Base-by-base conservation (phyloP, 345 rosid species). In the Kandelia obovata region DNA sequence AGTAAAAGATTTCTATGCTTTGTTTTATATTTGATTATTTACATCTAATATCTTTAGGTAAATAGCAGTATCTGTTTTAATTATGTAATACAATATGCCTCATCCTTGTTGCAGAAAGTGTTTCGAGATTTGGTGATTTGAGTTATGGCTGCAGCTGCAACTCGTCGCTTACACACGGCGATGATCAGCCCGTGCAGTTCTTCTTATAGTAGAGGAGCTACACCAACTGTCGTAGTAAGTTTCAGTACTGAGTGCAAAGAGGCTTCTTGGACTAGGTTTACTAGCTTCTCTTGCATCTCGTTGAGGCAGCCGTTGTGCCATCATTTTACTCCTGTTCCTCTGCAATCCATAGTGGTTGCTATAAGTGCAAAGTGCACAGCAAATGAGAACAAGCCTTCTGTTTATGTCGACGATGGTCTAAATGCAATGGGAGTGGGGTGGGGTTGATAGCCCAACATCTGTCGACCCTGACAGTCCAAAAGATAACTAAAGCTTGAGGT, bases 121-220 rank as follows among this genome's bases (percentile, higher is more conserved):
- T 56, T 53, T 30, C 57, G 43, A 64, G 53, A 39, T 58, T 72
- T 61, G n/a, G 76, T 47, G 65, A 68, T 17, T 17, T 59, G 57
- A 21, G 26, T 55, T 52, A 86, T 84, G 88, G 82, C 80, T 21
- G 71, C 78, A 5, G 69, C 83, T n/a, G 62, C 73, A 53, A 70
- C 76, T 77, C 72, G 80, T 56, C 73, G 72, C 53, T 23, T 74
- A 8, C 70, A 77, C 53, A 74, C 82, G 72, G 75, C 83, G 61
- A 62, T 73, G 32, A 57, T 72, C 35, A 85, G 63, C 70, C 70
- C 82, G 23, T 70, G 74, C 70, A 27, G 79, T 59, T 75, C 67
- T 17, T 68, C 76, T 71, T 69, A 65, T 62, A 71, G 35, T 30
- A 75, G 63, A 60, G 52, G 13, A 20, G 55, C 66, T 25, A 32